phyloP scores from a whole-genome alignment of 2,329 filamentous ascomycete species.

The Didymella segeticola region DNA sequence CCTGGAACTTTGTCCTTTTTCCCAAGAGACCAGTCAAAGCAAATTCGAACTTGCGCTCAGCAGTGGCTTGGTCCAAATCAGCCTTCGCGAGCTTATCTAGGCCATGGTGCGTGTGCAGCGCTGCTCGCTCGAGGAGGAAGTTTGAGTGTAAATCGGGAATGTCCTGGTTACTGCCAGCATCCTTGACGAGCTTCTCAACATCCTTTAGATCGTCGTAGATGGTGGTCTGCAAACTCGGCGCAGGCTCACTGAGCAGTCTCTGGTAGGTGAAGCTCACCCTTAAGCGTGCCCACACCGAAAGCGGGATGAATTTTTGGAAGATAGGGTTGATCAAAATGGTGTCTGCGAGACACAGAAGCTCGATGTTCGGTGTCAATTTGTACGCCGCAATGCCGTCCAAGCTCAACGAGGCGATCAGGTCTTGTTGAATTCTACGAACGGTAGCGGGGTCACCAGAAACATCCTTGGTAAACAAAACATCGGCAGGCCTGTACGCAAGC shows the following conservation, averaged over 20 bases:
- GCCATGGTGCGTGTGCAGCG: slow-evolving; percentile 84
- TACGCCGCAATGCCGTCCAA: slow-evolving; percentile 89
- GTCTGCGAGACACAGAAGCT: slow-evolving; percentile 81
- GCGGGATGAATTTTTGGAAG: slow-evolving; percentile 54
- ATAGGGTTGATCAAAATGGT: slow-evolving; percentile 60
- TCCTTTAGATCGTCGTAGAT: slow-evolving; percentile 67
- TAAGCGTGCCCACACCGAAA: slow-evolving; percentile 68
- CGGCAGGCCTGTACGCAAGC: slow-evolving; percentile 63
- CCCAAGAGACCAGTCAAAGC: slow-evolving; percentile 85
- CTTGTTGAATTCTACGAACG: slow-evolving; percentile 53
- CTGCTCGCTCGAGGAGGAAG: slow-evolving; percentile 82
- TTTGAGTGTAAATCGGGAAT: slow-evolving; percentile 56
- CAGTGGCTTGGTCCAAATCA: slow-evolving; percentile 72
- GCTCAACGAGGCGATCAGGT: slow-evolving; percentile 73
- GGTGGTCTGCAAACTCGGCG: slow-evolving; percentile 63
- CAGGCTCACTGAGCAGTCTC: slow-evolving; percentile 68
- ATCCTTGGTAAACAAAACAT: slow-evolving; percentile 58
- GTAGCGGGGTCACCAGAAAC: slow-evolving; percentile 46
- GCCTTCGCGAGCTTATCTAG: slow-evolving; percentile 76
- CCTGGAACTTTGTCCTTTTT: slow-evolving; percentile 81
- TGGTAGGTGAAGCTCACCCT: slow-evolving; percentile 78
- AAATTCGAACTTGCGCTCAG: slow-evolving; percentile 75
- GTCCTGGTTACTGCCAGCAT: slow-evolving; percentile 26
- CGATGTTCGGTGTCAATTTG: slow-evolving; percentile 79
- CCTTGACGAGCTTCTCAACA: slow-evolving; percentile 55